A percentile compares a stretch with the other conserved stretches of the same genome.
Evolutionary conservation across 2,329 filamentous ascomycete genomes (phyloP).

Genomic region (Fusarium mundagurra): DNA sequence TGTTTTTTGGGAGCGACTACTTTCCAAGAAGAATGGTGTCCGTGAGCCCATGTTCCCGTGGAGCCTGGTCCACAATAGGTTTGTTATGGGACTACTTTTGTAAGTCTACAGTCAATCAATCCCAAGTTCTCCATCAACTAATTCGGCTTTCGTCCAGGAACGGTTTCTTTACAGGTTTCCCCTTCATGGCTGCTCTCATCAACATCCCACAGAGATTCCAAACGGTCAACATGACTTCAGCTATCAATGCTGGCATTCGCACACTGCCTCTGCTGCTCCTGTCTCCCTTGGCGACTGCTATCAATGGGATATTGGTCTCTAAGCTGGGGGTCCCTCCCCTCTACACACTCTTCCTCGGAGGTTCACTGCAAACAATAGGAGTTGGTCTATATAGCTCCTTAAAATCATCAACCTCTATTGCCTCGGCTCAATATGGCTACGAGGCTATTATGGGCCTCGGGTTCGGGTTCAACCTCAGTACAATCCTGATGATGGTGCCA

Average conservation of each 20-base stretch:
- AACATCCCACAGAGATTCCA: conserved; percentile 29
- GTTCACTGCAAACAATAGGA: conserved; percentile 15
- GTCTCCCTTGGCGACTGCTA: conserved; percentile 17
- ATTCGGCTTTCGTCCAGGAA: not conserved
- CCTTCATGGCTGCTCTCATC: conserved; percentile 23
- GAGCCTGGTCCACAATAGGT: not conserved
- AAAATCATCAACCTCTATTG: not conserved
- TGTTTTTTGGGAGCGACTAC: conserved; percentile 11
- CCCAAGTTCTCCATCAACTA: not conserved
- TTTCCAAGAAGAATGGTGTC: not conserved
- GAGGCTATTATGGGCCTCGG: conserved; percentile 27
- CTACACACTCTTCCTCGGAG: conserved; percentile 16
- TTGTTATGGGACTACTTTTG: not conserved
- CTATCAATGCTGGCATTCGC: conserved; percentile 10
- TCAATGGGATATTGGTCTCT: conserved; percentile 15
- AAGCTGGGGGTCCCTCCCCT: conserved; percentile 19
- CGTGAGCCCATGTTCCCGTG: not conserved
- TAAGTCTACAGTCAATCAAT: not conserved
- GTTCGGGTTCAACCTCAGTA: conserved; percentile 23
- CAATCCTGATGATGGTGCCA: conserved; percentile 20
- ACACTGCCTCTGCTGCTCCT: conserved; percentile 19
- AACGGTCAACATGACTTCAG: conserved; percentile 12
- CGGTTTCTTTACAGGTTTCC: conserved; percentile 21
- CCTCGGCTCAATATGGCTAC: conserved; percentile 12
- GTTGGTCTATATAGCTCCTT: conserved; percentile 25